Evolutionary conservation across 2,329 filamentous ascomycete species (phyloP), one percentile per base, ranked within the genome.

Genomic region (Epichloe sp.): DNA sequence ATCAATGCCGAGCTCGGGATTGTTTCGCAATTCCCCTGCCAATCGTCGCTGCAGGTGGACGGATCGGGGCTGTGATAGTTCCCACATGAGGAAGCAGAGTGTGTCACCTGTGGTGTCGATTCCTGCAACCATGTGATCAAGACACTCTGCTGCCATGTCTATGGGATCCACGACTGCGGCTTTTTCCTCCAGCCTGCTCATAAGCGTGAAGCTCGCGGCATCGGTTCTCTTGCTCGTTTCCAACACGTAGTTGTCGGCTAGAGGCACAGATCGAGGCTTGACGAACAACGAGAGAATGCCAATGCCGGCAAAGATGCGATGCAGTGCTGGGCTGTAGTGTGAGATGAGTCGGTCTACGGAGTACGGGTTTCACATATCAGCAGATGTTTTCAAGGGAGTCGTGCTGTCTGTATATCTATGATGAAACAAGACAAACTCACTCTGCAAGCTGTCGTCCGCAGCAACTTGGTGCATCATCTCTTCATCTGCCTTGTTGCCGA

Each of bases 41-140:
- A 86, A 68, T 3, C 64, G 67, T 11, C 66, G 61, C 62, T 85
- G 82, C 47, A 78, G 68, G 2, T 61, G 53, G 1, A 68, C 57
- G 4, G 76, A 81, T 7, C 71, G 64, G 2, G 80, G 78, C 55
- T 79, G 77, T 2, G 83, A 86, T 2, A 87, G 70, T 60, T 85
- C 77, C 75, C 82, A 83, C 78, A 87, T 82, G 12, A 86, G 69
- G 59, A 86, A 86, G 59, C 81, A 85, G 0, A 86, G 68, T 0
- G 74, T 80, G 56, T 86, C 83, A 15, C 82, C 82, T 0, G 83
- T 86, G 0, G 83, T 86, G 58, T 86, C 83, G 53, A 86, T 85
- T 0, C 83, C 83, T 0, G 83, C 83, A 0, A 77, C 80, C 78
- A 86, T 80, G 62, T 86, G 83, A 57, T 86, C 83, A 52, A 84